phyloP scores from a whole-genome alignment of 768 basidiomycete genomes.

The Tricholoma terreum region DNA sequence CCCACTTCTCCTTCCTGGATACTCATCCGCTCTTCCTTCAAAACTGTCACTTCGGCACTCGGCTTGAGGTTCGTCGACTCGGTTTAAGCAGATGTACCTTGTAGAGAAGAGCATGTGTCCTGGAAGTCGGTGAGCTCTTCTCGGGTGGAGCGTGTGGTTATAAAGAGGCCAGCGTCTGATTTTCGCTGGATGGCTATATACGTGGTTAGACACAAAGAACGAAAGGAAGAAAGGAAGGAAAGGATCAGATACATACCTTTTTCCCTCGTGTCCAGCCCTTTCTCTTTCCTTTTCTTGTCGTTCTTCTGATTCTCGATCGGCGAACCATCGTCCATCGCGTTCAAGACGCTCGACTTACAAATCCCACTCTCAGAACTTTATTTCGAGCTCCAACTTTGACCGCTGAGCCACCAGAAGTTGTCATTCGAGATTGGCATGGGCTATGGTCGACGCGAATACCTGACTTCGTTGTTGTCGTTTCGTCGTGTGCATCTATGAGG shows the following conservation, averaged over 20 bases:
- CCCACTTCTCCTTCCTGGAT: slow-evolving; percentile 59
- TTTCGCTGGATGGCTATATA: no score
- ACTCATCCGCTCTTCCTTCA: slow-evolving; percentile 54
- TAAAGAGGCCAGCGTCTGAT: no score
- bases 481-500: no score
- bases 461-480: no score
- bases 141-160: slow-evolving; percentile 38
- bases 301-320: slow-evolving; percentile 68
- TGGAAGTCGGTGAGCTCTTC: slow-evolving; percentile 61
- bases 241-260: slow-evolving; percentile 42
- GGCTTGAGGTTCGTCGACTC: slow-evolving; percentile 59
- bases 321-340: no score
- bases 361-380: no score
- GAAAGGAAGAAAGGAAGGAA: neutral
- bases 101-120: slow-evolving; percentile 50
- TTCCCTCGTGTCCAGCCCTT: slow-evolving; percentile 45
- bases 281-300: slow-evolving; percentile 64
- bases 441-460: no score
- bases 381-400: slow-evolving; percentile 61
- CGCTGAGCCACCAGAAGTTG: slow-evolving; percentile 63
- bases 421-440: no score
- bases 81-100: slow-evolving; percentile 47
- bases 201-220: neutral
- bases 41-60: slow-evolving; percentile 46
- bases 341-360: no score